phyloP scores from a whole-genome alignment of 2,329 filamentous ascomycete species.

The Tolypocladium paradoxum region DNA sequence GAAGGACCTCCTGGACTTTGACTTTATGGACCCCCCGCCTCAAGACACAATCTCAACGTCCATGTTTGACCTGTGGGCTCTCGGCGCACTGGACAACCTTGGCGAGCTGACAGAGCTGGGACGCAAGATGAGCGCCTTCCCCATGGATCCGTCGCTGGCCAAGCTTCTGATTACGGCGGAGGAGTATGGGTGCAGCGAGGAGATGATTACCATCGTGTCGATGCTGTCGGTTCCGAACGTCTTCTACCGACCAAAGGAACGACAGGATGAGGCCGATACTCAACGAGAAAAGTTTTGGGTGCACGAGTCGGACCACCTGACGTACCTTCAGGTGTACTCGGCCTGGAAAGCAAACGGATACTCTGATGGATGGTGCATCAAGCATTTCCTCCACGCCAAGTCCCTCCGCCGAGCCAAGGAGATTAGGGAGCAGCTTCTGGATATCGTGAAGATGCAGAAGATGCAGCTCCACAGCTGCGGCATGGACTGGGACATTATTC shows the following conservation, averaged over 20 bases:
- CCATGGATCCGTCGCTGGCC: slow-evolving; percentile 92
- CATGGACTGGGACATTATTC: slow-evolving; percentile 92
- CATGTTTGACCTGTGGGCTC: slow-evolving; percentile 92
- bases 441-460: slow-evolving; percentile 91
- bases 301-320: slow-evolving; percentile 92
- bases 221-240: slow-evolving; percentile 96
- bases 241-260: slow-evolving; percentile 93
- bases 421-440: slow-evolving; percentile 83
- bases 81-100: slow-evolving; percentile 87
- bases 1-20: slow-evolving; percentile 87
- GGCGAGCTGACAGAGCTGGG: slow-evolving; percentile 84
- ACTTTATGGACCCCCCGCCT: slow-evolving; percentile 97
- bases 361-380: slow-evolving; percentile 83
- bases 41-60: slow-evolving; percentile 97
- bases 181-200: slow-evolving; percentile 86
- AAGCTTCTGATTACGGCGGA: slow-evolving; percentile 90
- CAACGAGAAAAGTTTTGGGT: slow-evolving; percentile 98
- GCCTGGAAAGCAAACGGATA: slow-evolving; percentile 90
- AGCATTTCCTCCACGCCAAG: slow-evolving; percentile 93
- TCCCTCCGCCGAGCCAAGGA: slow-evolving; percentile 84
- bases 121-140: slow-evolving; percentile 90
- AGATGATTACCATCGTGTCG: slow-evolving; percentile 96
- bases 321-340: slow-evolving; percentile 87
- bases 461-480: slow-evolving; percentile 82
- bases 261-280: slow-evolving; percentile 90